Evolutionary conservation across 768 basidiomycete species (phyloP).

Genomic region (Tulasnella sp.): DNA sequence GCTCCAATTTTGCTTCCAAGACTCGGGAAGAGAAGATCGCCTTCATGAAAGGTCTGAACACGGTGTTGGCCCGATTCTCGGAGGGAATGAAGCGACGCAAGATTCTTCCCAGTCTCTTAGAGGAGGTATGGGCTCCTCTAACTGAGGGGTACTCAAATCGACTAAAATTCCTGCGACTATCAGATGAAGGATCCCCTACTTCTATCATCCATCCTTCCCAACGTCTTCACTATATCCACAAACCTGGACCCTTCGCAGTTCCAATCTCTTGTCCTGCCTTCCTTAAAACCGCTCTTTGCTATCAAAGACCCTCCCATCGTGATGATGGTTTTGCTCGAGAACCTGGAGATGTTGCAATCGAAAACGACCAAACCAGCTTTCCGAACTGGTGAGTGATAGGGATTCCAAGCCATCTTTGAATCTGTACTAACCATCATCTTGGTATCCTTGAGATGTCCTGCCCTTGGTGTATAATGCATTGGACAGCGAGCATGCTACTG

Average conservation of each 20-base stretch:
- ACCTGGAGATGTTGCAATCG: constrained; percentile 70
- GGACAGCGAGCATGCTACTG: constrained; percentile 85
- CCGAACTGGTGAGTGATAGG: constrained; percentile 15
- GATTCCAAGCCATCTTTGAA: neutral
- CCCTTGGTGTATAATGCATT: constrained; percentile 92
- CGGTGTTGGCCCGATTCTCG: constrained; percentile 74
- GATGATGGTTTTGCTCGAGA: constrained; percentile 88
- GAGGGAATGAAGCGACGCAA: constrained; percentile 80
- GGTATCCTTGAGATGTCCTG: constrained; percentile 59
- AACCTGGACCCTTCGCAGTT: constrained; percentile 72
- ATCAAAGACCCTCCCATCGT: constrained; percentile 96
- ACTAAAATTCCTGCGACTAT: too few relatives aligned
- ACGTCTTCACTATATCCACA: constrained; percentile 82
- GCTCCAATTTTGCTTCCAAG: constrained; percentile 90
- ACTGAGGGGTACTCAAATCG: neutral
- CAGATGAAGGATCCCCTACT: constrained; percentile 94
- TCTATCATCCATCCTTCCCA: constrained; percentile 89
- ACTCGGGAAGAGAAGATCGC: constrained; percentile 91
- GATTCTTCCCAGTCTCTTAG: constrained; percentile 81
- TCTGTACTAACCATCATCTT: neutral
- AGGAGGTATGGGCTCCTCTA: constrained; percentile 70
- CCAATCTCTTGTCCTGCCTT: constrained; percentile 66
- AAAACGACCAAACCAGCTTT: constrained; percentile 84
- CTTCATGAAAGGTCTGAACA: constrained; percentile 81
- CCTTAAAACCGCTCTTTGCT: constrained; percentile 77